Base-by-base conservation (phyloP, 192 early-diverging fungal genomes). In the Chytriomyces sp. region DNA sequence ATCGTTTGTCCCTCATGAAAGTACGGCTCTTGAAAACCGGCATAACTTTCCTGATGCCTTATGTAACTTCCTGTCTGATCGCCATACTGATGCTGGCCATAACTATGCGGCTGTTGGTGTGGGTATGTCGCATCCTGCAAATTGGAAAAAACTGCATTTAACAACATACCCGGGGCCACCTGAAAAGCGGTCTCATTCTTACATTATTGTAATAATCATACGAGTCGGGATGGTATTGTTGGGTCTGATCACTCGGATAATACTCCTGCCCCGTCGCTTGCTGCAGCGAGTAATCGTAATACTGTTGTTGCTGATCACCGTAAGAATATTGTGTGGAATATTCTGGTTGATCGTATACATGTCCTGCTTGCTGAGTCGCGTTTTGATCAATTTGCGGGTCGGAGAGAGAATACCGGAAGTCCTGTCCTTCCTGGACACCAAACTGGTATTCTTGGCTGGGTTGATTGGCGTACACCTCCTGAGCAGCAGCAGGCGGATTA, bases 351-450 rank as follows among this genome's bases (percentile, higher is more conserved):
- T 20, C 26, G 35, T 46, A 46, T 46, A n/a, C 57, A 60, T 60
- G 1, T n/a, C 23, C 18, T 60, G 16, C 57, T 23, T 23, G 35
- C 2, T 35, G 35, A 3, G 35, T 35, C 35, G 35, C 35, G 35
- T 35, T 35, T 35, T 35, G 35, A 35, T 35, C 35, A 35, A 35
- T 35, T 35, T 18, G 57, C 57, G 23, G 57, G 57, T 60, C 18
- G 49, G 49, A 24, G 20, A n/a, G 24, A 70, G 49, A 13, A n/a
- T 35, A 16, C 9, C 61, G 8, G 45, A 61, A 73, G 18, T 73
- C 59, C n/a, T 45, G n/a, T 24, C 71, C 71, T 46, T 73, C 71
- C 45, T 73, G 71, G 11, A 62, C 45, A 18, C 71, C 71, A 26
- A 62, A 73, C 45, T 61, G 61, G 62, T 63, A 73, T 9, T 73